These are phyloP conservation scores for Calonectria hawksworthii DNA, from an alignment of 2,329 filamentous ascomycete species.

Conservation along the genomic window DNA sequence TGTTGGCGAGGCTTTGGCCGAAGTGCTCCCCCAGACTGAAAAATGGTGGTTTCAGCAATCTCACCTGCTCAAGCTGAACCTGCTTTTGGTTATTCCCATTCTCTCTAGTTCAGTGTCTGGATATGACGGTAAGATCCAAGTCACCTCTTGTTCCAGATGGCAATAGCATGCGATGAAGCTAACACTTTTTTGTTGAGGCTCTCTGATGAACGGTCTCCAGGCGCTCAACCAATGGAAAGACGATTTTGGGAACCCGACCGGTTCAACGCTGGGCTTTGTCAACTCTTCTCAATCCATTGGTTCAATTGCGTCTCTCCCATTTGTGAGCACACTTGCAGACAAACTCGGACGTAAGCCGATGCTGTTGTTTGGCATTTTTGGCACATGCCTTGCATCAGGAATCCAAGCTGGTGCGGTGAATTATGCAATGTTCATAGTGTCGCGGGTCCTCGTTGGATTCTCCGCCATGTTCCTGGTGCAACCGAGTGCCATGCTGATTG, in stretches of 20 bases:
- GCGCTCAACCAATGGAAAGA: neutral
- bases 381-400: neutral
- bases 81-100: neutral
- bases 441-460: neutral
- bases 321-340: neutral
- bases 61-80: neutral
- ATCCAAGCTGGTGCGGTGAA: constrained; percentile 6
- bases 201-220: neutral
- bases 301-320: constrained; percentile 2
- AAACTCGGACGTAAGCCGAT: neutral
- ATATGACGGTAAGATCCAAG: neutral
- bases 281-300: constrained; percentile 12
- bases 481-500: neutral
- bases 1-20: neutral
- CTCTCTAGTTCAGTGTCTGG: neutral
- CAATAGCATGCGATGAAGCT: neutral
- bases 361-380: neutral
- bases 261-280: constrained; percentile 9
- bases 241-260: neutral
- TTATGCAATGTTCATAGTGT: neutral
- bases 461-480: neutral
- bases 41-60: neutral
- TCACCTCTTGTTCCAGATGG: neutral
- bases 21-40: neutral
- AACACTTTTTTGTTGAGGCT: neutral